Conservation (phyloP, 2,329 filamentous ascomycete species). For the Ceratocystis harringtonii region DNA sequence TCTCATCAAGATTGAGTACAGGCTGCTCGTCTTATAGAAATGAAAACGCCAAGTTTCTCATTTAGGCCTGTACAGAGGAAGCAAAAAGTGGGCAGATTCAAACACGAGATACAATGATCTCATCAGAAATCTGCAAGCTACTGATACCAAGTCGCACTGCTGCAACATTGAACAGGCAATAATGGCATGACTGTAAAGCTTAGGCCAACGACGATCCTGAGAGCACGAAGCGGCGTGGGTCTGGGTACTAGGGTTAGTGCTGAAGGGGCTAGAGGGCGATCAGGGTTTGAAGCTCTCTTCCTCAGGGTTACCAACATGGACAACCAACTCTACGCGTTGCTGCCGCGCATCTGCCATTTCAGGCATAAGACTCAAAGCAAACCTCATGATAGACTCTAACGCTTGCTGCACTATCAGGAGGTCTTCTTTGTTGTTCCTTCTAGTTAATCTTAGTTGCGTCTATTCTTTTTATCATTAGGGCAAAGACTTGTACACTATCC, state of each 20-base stretch:
- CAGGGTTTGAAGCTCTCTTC: not conserved
- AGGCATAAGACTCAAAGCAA: not conserved
- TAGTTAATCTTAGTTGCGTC: not conserved
- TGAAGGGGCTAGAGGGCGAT: not conserved
- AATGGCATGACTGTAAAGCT: not conserved
- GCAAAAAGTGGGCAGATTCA: not conserved
- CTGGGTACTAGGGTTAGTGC: not conserved
- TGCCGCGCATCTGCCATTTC: not conserved
- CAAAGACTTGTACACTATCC: not conserved
- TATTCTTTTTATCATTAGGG: not conserved
- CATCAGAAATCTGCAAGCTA: not conserved
- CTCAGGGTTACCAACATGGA: not conserved
- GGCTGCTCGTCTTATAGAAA: not conserved
- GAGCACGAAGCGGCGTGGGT: not conserved
- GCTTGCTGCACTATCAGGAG: not conserved
- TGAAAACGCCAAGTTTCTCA: not conserved
- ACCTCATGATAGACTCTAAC: not conserved
- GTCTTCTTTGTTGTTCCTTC: not conserved
- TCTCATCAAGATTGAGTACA: not conserved
- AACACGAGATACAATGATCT: not conserved
- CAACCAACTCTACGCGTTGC: conserved; percentile 2
- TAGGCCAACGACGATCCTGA: not conserved
- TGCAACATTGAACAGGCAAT: conserved; percentile 6
- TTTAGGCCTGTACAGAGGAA: not conserved
- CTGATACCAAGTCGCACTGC: not conserved